Conservation (phyloP, 257 asterid species). For the Paraleonurus japonicus region DNA sequence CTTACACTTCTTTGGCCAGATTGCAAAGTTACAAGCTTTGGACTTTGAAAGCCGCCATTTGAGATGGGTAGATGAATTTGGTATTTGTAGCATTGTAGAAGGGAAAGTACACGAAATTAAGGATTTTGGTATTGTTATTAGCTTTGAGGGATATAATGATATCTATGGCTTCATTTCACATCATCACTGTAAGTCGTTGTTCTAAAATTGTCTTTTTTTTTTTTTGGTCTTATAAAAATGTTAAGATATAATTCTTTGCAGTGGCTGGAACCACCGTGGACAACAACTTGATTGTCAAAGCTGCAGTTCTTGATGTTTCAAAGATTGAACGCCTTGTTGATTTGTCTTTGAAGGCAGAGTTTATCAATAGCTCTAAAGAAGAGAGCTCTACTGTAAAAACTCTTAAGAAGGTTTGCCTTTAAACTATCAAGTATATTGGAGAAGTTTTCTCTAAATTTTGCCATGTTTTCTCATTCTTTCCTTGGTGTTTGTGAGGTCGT, state of each 20-base stretch:
- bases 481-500: constrained; percentile 2
- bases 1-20: constrained; percentile 42
- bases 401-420: constrained; percentile 54
- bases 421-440: neutral
- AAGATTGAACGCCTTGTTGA: constrained; percentile 86
- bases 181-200: constrained; percentile 65
- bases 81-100: constrained; percentile 57
- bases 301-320: constrained; percentile 87
- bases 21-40: constrained; percentile 63
- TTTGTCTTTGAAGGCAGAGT: constrained; percentile 75
- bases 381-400: constrained; percentile 36
- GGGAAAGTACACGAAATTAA: constrained; percentile 77
- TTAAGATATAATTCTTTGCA: constrained; percentile 36
- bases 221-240: constrained; percentile 7
- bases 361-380: constrained; percentile 43
- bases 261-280: constrained; percentile 63
- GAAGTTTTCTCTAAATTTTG: constrained; percentile 14
- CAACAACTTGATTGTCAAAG: constrained; percentile 52
- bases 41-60: constrained; percentile 48
- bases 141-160: constrained; percentile 61
- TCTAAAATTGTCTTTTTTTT: neutral
- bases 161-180: constrained; percentile 86
- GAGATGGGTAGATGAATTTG: constrained; percentile 62
- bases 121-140: constrained; percentile 79
- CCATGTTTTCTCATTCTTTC: neutral